phyloP scores from a whole-genome alignment of 352 stramenopile genomes.

The Phytopythium aichiense region DNA sequence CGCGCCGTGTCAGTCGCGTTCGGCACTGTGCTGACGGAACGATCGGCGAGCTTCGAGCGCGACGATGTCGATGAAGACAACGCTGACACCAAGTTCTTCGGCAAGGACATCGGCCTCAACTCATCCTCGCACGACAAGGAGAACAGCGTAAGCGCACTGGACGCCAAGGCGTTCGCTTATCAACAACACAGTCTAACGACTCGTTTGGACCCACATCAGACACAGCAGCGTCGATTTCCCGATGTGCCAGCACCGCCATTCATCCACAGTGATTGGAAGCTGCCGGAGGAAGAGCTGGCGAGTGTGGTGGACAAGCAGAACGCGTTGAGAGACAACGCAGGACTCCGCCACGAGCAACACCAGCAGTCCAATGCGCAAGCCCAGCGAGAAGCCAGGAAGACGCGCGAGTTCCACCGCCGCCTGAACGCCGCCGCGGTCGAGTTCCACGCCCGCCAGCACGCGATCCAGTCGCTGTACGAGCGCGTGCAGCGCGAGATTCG shows the following conservation, averaged over 20 bases:
- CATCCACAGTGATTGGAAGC: neutral
- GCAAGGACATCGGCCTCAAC: neutral
- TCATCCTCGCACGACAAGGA: neutral
- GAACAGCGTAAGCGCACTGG: neutral
- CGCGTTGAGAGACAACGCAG: constrained; percentile 14
- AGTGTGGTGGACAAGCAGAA: constrained; percentile 7
- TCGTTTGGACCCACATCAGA: neutral
- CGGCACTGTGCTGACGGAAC: constrained; percentile 18
- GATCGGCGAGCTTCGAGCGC: neutral
- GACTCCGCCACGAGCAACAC: constrained; percentile 16
- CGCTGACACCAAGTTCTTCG: neutral
- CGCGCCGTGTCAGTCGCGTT: constrained; percentile 52
- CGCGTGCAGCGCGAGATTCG: constrained; percentile 55
- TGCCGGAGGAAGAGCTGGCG: neutral
- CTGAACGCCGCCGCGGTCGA: constrained; percentile 35
- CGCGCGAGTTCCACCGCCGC: constrained; percentile 28
- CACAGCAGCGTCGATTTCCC: neutral
- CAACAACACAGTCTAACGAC: neutral
- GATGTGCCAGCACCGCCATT: neutral
- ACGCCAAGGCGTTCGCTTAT: neutral
- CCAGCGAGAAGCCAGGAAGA: neutral
- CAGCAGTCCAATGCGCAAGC: constrained; percentile 15
- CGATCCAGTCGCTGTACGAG: constrained; percentile 43
- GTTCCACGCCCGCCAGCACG: constrained; percentile 54
- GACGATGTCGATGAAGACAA: neutral